phyloP scores from a whole-genome alignment of 306 rosid species.

The Ammopiptanthus mongolicus region DNA sequence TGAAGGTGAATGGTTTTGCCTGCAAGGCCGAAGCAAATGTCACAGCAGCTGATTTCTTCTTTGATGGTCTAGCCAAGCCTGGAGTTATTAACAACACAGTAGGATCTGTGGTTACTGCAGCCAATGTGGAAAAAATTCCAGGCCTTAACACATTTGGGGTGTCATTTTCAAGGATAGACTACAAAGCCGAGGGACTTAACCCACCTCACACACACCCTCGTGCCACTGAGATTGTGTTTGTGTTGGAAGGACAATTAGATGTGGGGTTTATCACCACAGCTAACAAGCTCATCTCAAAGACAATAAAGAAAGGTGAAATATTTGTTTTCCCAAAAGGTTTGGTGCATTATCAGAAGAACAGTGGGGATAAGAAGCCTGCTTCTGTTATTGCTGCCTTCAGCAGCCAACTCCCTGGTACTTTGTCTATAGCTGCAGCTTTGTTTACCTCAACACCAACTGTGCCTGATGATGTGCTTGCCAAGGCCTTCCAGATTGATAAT shows the following conservation, averaged over 20 bases:
- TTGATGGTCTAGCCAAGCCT: conserved; percentile 37
- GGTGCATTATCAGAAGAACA: conserved; percentile 51
- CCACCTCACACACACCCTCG: conserved; percentile 65
- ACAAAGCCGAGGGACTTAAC: conserved; percentile 42
- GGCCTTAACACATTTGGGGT: conserved; percentile 54
- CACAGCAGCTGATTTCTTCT: conserved; percentile 48
- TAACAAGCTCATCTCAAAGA: conserved; percentile 39
- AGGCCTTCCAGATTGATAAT: conserved; percentile 40
- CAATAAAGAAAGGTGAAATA: conserved; percentile 41
- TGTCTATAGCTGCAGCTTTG: conserved; percentile 35
- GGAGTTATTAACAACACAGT: conserved; percentile 39
- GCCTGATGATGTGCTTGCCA: conserved; percentile 35
- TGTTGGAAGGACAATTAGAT: conserved; percentile 41
- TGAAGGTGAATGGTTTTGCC: conserved; percentile 52
- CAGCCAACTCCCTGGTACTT: conserved; percentile 52
- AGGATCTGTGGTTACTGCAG: conserved; percentile 41
- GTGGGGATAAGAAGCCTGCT: conserved; percentile 32
- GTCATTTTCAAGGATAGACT: conserved; percentile 46
- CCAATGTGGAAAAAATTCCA: conserved; percentile 49
- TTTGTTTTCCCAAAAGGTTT: conserved; percentile 48
- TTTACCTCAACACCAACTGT: conserved; percentile 39
- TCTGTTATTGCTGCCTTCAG: conserved; percentile 40
- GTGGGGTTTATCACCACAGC: conserved; percentile 49
- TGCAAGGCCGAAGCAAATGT: conserved; percentile 47
- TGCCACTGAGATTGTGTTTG: conserved; percentile 46